phyloP scores from a whole-genome alignment of 192 early-diverging fungal species.

The Linnemannia exigua region DNA sequence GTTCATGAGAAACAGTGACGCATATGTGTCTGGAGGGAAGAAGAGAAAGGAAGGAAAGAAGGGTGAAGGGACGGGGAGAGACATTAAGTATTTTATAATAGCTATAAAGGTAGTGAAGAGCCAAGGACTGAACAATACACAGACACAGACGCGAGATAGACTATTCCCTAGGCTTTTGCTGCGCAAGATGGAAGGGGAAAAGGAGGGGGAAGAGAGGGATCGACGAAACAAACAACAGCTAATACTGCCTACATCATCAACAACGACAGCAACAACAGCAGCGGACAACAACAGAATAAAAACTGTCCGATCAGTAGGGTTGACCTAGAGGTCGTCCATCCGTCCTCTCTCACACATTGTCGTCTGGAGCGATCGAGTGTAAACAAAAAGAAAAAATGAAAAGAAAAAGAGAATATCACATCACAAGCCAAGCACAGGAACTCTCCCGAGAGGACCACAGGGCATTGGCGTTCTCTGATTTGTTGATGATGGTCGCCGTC shows the following conservation, averaged over 20 bases:
- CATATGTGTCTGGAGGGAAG: background rate
- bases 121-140: no score
- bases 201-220: background rate
- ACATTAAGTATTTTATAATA: background rate
- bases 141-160: background rate
- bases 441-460: background rate
- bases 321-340: background rate
- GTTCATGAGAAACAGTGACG: background rate
- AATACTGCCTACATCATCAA: no score
- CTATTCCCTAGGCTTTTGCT: background rate
- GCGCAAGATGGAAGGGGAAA: background rate
- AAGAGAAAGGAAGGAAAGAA: background rate
- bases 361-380: background rate
- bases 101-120: background rate
- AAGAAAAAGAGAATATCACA: background rate
- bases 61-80: background rate
- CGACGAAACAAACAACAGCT: background rate
- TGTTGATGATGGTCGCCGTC: background rate
- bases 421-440: slow-evolving; percentile 7
- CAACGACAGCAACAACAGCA: background rate
- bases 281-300: background rate
- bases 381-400: background rate
- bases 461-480: background rate
- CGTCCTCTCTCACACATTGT: background rate
- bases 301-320: background rate